Conservation (phyloP, 2,329 filamentous ascomycete genomes). For the Chrysosporium keratinophilum region DNA sequence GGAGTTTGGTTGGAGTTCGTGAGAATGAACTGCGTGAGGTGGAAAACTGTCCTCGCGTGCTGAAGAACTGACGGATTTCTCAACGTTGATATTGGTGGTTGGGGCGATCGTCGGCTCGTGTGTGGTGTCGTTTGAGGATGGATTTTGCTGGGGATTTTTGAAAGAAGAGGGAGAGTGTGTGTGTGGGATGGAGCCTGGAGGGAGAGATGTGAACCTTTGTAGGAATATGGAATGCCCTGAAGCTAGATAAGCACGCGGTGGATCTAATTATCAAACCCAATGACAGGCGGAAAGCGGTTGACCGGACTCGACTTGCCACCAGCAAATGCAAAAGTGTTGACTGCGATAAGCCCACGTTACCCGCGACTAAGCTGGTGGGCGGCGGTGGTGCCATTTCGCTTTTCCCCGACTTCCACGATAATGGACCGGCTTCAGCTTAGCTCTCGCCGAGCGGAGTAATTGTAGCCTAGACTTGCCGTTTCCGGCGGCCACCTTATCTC, state of each 20-base stretch:
- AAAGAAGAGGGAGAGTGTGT: not conserved
- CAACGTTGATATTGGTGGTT: conserved; percentile 3
- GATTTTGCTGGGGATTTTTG: not conserved
- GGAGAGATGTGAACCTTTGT: not conserved
- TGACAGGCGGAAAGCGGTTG: conserved; percentile 1
- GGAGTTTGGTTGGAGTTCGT: not conserved
- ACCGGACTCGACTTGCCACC: not conserved
- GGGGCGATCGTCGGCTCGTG: not conserved
- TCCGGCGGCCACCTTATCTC: conserved; percentile 1
- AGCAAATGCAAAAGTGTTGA: not conserved
- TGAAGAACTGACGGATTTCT: not conserved
- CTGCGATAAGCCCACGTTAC: not conserved
- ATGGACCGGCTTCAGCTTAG: not conserved
- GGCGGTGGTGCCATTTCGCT: not conserved
- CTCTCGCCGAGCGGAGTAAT: not conserved
- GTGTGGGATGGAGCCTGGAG: too few species aligned
- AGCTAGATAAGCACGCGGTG: conserved; percentile 2
- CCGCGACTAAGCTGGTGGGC: not conserved
- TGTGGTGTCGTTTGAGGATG: too few species aligned
- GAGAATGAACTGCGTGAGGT: not conserved
- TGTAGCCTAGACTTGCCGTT: conserved; percentile 7
- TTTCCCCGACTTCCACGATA: conserved; percentile 1
- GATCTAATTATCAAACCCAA: conserved; percentile 10
- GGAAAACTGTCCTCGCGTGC: not conserved
- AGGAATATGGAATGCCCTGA: not conserved